Conservation (phyloP, 2,329 filamentous ascomycete species). For the Calonectria leucothoes region DNA sequence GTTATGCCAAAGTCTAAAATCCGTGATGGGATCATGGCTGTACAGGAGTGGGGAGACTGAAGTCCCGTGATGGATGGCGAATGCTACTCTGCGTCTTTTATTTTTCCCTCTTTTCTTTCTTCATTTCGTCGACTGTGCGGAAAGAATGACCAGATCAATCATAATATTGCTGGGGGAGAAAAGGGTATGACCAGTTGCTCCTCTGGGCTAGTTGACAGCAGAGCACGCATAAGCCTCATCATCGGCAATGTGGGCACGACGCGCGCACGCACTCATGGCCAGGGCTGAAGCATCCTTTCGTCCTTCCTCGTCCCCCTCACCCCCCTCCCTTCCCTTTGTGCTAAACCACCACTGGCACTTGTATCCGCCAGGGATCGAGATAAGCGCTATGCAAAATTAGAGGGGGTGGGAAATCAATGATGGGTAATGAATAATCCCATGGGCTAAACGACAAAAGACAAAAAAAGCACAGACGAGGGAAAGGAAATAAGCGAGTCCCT, state of each 20-base stretch:
- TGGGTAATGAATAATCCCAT: neutral
- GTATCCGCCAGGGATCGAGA: neutral
- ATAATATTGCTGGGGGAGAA: too few relatives aligned
- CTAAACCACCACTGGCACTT: neutral
- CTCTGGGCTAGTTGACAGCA: neutral
- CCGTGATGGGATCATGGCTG: neutral
- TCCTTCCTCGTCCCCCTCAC: too few relatives aligned
- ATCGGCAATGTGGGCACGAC: neutral
- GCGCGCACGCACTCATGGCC: neutral
- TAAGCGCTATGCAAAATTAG: slow-evolving; percentile 1
- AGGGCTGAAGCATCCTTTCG: neutral
- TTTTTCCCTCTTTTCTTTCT: neutral
- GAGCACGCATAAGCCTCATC: neutral
- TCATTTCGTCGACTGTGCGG: neutral
- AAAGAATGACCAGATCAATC: neutral
- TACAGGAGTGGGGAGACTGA: neutral
- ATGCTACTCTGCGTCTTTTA: neutral
- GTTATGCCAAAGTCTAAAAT: slow-evolving; percentile 8
- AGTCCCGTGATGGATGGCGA: neutral
- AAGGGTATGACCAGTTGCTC: neutral
- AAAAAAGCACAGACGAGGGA: neutral
- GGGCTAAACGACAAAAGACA: neutral
- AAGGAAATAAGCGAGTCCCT: neutral
- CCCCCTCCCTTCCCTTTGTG: neutral
- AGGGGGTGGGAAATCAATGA: neutral